Evolutionary conservation across 2,329 filamentous ascomycete species (phyloP), one percentile per base, ranked within the genome.

Genomic region (Didymella exigua): DNA sequence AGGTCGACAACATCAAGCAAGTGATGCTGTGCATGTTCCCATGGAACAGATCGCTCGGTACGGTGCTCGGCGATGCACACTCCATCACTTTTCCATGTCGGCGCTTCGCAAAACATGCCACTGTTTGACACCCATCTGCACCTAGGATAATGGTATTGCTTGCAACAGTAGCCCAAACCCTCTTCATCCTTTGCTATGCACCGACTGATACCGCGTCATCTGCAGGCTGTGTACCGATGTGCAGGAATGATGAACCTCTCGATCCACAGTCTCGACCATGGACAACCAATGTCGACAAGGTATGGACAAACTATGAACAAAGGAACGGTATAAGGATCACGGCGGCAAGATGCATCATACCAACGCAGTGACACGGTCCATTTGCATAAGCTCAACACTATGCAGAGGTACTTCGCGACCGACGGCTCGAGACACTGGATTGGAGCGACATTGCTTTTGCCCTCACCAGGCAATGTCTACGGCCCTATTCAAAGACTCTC

Each of bases 51-150:
- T 23, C 36, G 29, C 36, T 46, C 30, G 14, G 34, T 27, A 36
- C 5, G 24, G 36, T 33, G 21, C 41, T 50, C 29, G 18, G 33
- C 34, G 46, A 24, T 24, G 41, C 52, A 50, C 42, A 46, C 26
- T 47, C 36, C 27, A 42, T 47, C 52, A 47, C 36, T 50, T 21
- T 34, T 40, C 23, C 8, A 24, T 16, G 41, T 31, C n/a, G 30
- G 46, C 52, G 52, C 52, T 55, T 55, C 52, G 52, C 52, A 55
- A 55, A 55, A 55, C 52, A 50, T 55, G 34, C 52, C 52, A 36
- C 13, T 42, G 52, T 55, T 50, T 50, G 52, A 43, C 42, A 37
- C 24, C n/a, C 24, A 47, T n/a, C 16, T 50, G 41, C 37, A 37
- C 16, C 52, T 34, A 46, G 52, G 42, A 50, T 55, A 34, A 50